Percentiles rank a stretch among this genome's conserved stretches.
These are phyloP conservation scores for Hortaea werneckii DNA, from an alignment of 2,329 filamentous ascomycete species.

Conservation along the genomic window DNA sequence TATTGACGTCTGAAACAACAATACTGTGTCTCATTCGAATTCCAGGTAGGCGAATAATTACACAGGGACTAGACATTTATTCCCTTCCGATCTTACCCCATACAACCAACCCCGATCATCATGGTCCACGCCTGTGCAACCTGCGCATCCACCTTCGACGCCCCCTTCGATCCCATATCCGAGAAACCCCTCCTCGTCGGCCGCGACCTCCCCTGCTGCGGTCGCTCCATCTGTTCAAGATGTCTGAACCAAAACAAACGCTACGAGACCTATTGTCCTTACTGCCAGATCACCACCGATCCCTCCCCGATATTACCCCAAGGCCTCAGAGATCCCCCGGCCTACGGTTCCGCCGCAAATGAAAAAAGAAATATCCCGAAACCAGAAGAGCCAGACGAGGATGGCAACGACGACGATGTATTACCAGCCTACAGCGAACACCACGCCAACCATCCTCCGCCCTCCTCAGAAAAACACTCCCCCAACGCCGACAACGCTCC, in stretches of 20 bases:
- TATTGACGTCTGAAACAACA: no score
- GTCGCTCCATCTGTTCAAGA: conserved; percentile 57
- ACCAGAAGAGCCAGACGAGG: conserved; percentile 8
- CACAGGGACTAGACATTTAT: no score
- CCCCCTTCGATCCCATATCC: conserved; percentile 16
- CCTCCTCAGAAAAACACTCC: conserved; percentile 22
- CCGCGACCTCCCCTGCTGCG: conserved; percentile 58
- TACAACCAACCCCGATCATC: not conserved
- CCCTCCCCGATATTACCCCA: conserved; percentile 50
- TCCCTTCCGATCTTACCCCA: no score
- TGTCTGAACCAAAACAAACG: conserved; percentile 61
- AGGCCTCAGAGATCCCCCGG: conserved; percentile 58
- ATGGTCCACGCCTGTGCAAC: conserved; percentile 22
- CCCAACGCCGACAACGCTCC: conserved; percentile 19
- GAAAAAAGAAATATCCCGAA: no score
- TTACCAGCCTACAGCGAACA: conserved; percentile 36
- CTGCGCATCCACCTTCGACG: conserved; percentile 20
- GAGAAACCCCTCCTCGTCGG: conserved; percentile 54
- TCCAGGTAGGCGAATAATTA: no score
- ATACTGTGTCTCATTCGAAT: no score
- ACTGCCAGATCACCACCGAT: conserved; percentile 60
- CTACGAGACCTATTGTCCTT: conserved; percentile 59
- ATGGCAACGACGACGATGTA: conserved; percentile 26
- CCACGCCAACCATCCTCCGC: conserved; percentile 9
- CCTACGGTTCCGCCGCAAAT: conserved; percentile 39